Evolutionary conservation across 2,329 filamentous ascomycete species (phyloP).

Genomic region (Didymella arachidicola): DNA sequence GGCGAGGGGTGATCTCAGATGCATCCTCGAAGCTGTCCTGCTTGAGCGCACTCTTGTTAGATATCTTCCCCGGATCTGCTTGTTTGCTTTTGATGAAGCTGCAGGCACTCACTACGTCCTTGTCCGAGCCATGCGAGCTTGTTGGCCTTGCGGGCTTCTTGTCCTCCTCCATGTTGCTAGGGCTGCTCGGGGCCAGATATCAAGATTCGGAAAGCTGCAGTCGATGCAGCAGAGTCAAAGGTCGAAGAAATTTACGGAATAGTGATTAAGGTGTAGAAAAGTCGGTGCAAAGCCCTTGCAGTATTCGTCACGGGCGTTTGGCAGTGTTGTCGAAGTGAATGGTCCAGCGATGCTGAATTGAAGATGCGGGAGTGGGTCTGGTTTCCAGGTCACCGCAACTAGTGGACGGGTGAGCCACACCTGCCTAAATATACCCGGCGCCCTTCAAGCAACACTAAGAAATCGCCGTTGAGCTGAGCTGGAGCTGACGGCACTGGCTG

Average conservation of each 20-base stretch:
- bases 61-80: not conserved
- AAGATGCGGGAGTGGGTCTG: slow-evolving; percentile 1
- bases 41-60: slow-evolving; percentile 24
- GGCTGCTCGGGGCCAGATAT: slow-evolving; percentile 11
- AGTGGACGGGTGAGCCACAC: slow-evolving; percentile 15
- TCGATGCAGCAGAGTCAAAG: slow-evolving; percentile 6
- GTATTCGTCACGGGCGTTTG: slow-evolving; percentile 15
- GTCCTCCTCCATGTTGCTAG: slow-evolving; percentile 19
- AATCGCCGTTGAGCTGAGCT: slow-evolving; percentile 10
- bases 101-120: slow-evolving; percentile 35
- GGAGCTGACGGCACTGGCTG: not conserved
- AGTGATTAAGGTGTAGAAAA: slow-evolving; percentile 13
- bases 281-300: slow-evolving; percentile 13
- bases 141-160: slow-evolving; percentile 34
- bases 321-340: slow-evolving; percentile 19
- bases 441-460: slow-evolving; percentile 2
- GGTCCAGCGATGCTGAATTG: slow-evolving; percentile 16
- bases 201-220: slow-evolving; percentile 6
- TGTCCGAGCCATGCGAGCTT: slow-evolving; percentile 46
- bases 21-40: slow-evolving; percentile 87
- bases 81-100: not conserved
- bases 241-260: slow-evolving; percentile 8
- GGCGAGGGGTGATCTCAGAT: slow-evolving; percentile 62
- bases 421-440: slow-evolving; percentile 17
- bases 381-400: not conserved